A percentile compares a stretch with the other conserved stretches of the same genome.
These are phyloP conservation scores for Nasturtium officinale DNA, from an alignment of 345 rosid genomes.

Conservation along the genomic window DNA sequence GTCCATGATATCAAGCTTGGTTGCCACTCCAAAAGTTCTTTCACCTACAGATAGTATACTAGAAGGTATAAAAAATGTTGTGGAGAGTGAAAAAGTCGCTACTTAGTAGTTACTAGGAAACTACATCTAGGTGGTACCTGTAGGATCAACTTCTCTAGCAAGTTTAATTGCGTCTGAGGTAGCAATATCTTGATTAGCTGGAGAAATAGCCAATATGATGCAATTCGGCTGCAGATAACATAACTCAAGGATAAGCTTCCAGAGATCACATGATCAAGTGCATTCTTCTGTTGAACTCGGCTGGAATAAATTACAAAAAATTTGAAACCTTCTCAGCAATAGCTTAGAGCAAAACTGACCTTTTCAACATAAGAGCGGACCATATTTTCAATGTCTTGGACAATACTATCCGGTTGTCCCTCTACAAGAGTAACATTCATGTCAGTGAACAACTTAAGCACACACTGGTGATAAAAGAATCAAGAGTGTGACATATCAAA, in stretches of 20 bases:
- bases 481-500: conserved; percentile 36
- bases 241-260: conserved; percentile 27
- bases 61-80: conserved; percentile 10
- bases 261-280: conserved; percentile 14
- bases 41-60: conserved; percentile 59
- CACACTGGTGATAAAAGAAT: conserved; percentile 24
- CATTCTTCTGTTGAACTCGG: conserved; percentile 13
- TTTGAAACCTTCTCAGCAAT: conserved; percentile 21
- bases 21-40: conserved; percentile 95
- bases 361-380: conserved; percentile 98
- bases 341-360: conserved; percentile 51
- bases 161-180: conserved; percentile 99
- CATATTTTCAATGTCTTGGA: conserved; percentile 95
- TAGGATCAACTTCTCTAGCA: conserved; percentile 99
- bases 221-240: conserved; percentile 80
- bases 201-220: conserved; percentile 97
- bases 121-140: conserved; percentile 55
- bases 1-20: conserved; percentile 99
- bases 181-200: conserved; percentile 99
- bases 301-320: not conserved
- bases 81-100: conserved; percentile 17
- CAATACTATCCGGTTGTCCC: conserved; percentile 89
- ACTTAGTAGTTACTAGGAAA: conserved; percentile 17
- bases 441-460: conserved; percentile 9
- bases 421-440: conserved; percentile 59